phyloP scores from a whole-genome alignment of 768 basidiomycete species.

The Kockovaella imperatae region DNA sequence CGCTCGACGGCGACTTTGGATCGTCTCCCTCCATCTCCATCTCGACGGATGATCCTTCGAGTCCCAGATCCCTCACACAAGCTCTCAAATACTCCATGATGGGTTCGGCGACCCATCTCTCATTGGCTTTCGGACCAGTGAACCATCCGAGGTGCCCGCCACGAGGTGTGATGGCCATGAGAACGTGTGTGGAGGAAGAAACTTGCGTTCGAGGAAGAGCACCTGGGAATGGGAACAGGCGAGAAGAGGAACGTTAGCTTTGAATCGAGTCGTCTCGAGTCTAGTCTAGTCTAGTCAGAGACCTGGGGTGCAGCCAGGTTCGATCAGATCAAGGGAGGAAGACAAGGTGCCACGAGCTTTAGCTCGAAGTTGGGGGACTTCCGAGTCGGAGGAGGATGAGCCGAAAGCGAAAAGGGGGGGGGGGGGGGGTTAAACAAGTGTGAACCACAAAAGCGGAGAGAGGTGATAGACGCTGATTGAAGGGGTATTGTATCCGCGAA shows the following conservation, averaged over 20 bases:
- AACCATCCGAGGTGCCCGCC: conserved; percentile 47
- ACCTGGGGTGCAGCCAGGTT: too few species aligned
- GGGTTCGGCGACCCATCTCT: conserved; percentile 38
- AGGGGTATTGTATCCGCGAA: too few species aligned
- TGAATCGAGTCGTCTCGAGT: neutral
- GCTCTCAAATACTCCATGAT: conserved; percentile 32
- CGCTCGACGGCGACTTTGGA: neutral
- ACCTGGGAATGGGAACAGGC: too few species aligned
- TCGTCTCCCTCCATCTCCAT: neutral
- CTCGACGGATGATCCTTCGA: conserved; percentile 3
- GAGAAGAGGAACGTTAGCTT: too few species aligned
- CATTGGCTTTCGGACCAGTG: conserved; percentile 25
- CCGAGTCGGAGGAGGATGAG: too few species aligned
- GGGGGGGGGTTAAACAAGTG: too few species aligned
- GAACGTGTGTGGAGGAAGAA: conserved; percentile 34
- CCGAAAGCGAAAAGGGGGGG: too few species aligned
- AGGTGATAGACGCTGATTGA: too few species aligned
- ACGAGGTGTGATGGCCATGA: conserved; percentile 34
- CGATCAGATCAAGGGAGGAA: too few species aligned
- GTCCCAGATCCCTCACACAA: conserved; percentile 19
- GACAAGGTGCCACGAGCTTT: too few species aligned
- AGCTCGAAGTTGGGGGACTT: too few species aligned
- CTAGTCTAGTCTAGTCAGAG: conserved; percentile 1
- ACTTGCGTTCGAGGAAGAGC: conserved; percentile 36
- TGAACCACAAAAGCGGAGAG: too few species aligned